phyloP scores from a whole-genome alignment of 306 rosid species.

The Cicer arietinum region DNA sequence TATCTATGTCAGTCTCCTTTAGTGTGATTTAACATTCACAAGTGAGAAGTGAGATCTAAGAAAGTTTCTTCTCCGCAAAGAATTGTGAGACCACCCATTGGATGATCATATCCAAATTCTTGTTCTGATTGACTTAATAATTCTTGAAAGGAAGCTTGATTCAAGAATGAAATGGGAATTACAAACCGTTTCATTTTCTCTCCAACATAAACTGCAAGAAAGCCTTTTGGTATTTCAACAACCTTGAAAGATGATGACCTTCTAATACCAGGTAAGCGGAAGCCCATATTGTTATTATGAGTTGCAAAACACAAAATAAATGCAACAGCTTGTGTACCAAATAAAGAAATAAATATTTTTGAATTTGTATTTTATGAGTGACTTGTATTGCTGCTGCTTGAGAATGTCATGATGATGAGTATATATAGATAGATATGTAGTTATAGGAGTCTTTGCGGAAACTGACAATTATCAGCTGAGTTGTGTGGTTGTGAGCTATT shows the following conservation, averaged over 20 bases:
- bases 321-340: slow-evolving; percentile 23
- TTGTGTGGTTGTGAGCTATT: slow-evolving; percentile 15
- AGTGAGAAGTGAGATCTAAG: slow-evolving; percentile 26
- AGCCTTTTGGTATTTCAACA: slow-evolving; percentile 54
- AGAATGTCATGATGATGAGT: slow-evolving; percentile 14
- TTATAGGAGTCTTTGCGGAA: background rate
- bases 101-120: too few species aligned
- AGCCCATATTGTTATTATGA: slow-evolving; percentile 38
- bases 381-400: slow-evolving; percentile 28
- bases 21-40: background rate
- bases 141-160: slow-evolving; percentile 43
- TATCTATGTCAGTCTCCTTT: background rate
- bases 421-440: slow-evolving; percentile 31
- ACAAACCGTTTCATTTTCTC: too few species aligned
- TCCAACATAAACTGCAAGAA: slow-evolving; percentile 19
- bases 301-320: background rate
- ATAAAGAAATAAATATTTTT: slow-evolving; percentile 10
- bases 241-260: slow-evolving; percentile 33
- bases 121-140: slow-evolving; percentile 32
- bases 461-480: background rate
- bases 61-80: slow-evolving; percentile 36
- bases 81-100: slow-evolving; percentile 35
- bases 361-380: background rate
- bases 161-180: slow-evolving; percentile 11
- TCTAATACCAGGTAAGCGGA: slow-evolving; percentile 42